Evolutionary conservation across 176 grass and related monocot genomes (phyloP), one percentile per base, ranked within the genome.

Genomic region (Puya raimondii): DNA sequence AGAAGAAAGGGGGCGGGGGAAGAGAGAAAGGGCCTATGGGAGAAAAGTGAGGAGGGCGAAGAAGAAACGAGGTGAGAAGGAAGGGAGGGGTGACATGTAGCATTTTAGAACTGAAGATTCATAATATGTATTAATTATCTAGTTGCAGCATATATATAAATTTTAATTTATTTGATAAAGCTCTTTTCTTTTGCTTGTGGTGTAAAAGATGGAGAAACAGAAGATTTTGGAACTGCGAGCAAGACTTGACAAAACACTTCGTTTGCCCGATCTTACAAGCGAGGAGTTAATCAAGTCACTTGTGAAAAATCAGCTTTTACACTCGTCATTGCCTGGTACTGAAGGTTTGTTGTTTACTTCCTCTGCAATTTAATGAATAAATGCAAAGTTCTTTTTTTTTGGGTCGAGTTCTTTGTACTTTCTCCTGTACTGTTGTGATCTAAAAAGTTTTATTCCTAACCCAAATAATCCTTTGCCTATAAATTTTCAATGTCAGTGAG

Each of bases 141-240:
- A 18, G 17, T 20, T 61, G 56, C 10, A 61, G 1, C 9, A 18
- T 61, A 42, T 42, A 42, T 42, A 42, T 42, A 42, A 42, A 42
- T 42, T 42, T 7, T 61, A 61, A 61, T 20, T 61, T 16, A 20
- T 61, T 61, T 7, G 56, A 61, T 61, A 7, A 10, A 22, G 56
- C 6, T 61, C 56, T n/a, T 61, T 10, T 56, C 16, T 56, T 1
- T n/a, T 1, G 0, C 56, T 20, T 61, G 56, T 61, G 56, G 56
- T 61, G 56, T 20, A 68, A 56, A 54, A 29, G 63, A 96, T 96
- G 94, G 94, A 90, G 80, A 90, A 86, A 75, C 81, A 74, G 70
- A 70, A 50, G 54, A 85, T 93, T 23, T 66, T 77, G 53, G 86
- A 93, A 75, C 72, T 77, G 80, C 82, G 94, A 10, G 77, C 71